Conservation (phyloP, 495 filamentous ascomycete genomes). For the Lepraria neglecta region DNA sequence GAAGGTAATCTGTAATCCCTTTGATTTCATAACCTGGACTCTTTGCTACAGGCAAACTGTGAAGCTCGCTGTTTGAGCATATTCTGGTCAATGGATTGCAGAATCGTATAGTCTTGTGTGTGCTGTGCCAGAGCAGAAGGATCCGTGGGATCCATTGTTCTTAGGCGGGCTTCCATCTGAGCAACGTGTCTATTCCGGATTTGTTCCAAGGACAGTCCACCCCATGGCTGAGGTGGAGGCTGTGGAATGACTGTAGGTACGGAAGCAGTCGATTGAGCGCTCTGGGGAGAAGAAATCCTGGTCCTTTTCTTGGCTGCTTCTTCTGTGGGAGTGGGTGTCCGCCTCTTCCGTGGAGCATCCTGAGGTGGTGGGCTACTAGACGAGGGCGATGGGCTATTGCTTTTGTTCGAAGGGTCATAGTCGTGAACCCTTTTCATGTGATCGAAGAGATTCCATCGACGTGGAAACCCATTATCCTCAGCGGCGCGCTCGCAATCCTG, state of each 20-base stretch:
- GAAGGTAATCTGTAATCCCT: conserved; percentile 9
- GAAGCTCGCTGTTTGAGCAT: conserved; percentile 14
- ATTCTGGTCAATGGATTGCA: conserved; percentile 19
- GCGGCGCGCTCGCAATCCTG: conserved; percentile 75
- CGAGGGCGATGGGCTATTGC: conserved; percentile 25
- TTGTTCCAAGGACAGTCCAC: conserved; percentile 11
- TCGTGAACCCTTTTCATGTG: conserved; percentile 93
- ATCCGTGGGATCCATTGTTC: conserved; percentile 21
- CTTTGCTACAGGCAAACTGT: conserved; percentile 13
- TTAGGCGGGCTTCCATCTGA: conserved; percentile 18
- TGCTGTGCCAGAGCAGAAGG: conserved; percentile 17
- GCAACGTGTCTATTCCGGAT: conserved; percentile 20
- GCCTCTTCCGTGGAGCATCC: conserved; percentile 21
- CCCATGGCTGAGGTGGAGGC: neutral
- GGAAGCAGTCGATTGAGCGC: neutral
- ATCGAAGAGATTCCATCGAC: conserved; percentile 88
- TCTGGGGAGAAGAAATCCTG: conserved; percentile 13
- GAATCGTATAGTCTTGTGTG: conserved; percentile 18
- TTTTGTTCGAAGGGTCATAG: conserved; percentile 39
- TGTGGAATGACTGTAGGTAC: neutral
- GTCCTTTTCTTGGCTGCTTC: conserved; percentile 18
- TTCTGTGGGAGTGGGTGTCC: conserved; percentile 22
- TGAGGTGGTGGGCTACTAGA: conserved; percentile 19
- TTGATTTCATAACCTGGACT: conserved; percentile 3
- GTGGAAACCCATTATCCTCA: conserved; percentile 78